A percentile compares a stretch with the other conserved stretches of the same genome.
These are phyloP conservation scores for Microcyclospora pomicola DNA, from an alignment of 2,329 filamentous ascomycete genomes.

Conservation along the genomic window DNA sequence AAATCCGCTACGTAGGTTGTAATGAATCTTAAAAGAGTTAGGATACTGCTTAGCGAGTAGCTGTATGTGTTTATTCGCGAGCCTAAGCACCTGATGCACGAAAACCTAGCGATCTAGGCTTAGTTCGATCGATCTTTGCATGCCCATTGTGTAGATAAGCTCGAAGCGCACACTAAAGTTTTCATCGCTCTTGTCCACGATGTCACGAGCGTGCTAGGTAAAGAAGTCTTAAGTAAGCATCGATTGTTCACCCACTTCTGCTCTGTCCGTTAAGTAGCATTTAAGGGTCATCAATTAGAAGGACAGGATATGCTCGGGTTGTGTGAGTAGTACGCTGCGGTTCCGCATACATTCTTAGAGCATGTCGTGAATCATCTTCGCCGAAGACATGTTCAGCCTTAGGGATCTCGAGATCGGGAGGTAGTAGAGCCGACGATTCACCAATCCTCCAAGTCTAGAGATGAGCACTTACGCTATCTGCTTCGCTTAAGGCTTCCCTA, in stretches of 20 bases:
- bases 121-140: slow-evolving; percentile 27
- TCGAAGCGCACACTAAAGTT: slow-evolving; percentile 30
- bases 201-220: slow-evolving; percentile 38
- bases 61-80: slow-evolving; percentile 11
- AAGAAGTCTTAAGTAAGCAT: slow-evolving; percentile 40
- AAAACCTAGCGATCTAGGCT: slow-evolving; percentile 28
- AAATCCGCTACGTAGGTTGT: slow-evolving; percentile 24
- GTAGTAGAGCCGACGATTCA: slow-evolving; percentile 41
- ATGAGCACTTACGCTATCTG: slow-evolving; percentile 46
- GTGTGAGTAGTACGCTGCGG: slow-evolving; percentile 43
- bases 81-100: slow-evolving; percentile 23
- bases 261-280: slow-evolving; percentile 35
- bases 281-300: slow-evolving; percentile 50
- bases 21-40: slow-evolving; percentile 7
- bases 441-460: slow-evolving; percentile 39
- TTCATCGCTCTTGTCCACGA: slow-evolving; percentile 48
- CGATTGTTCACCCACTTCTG: slow-evolving; percentile 34
- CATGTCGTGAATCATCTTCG: slow-evolving; percentile 24
- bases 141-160: slow-evolving; percentile 32
- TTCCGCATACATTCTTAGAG: slow-evolving; percentile 29
- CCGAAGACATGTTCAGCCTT: slow-evolving; percentile 18
- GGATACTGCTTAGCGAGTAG: slow-evolving; percentile 4
- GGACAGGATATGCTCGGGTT: slow-evolving; percentile 52
- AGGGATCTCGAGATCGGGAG: slow-evolving; percentile 45
- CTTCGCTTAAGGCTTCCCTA: slow-evolving; percentile 42